Conservation (phyloP, 2,329 filamentous ascomycete genomes). For the Hypoxylon sp. region DNA sequence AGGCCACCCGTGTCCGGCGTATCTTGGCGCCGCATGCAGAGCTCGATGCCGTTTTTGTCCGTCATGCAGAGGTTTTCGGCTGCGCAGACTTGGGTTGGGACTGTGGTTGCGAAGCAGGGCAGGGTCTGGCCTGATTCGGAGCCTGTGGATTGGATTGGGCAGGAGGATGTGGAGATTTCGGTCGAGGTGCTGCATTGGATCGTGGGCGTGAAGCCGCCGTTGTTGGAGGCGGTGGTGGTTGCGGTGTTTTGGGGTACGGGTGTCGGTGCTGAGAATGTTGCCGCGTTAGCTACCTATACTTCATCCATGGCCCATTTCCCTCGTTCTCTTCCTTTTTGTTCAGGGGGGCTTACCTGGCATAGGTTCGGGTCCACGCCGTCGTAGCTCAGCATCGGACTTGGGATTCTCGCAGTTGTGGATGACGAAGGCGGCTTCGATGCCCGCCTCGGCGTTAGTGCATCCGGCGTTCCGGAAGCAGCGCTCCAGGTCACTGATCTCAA, state of each 20-base stretch:
- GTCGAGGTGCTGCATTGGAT: slow-evolving; percentile 29
- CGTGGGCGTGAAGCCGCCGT: background rate
- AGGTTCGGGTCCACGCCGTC: slow-evolving; percentile 45
- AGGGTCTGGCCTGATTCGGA: slow-evolving; percentile 54
- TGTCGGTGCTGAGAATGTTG: slow-evolving; percentile 25
- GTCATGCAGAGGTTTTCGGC: slow-evolving; percentile 63
- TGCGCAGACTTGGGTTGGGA: slow-evolving; percentile 59
- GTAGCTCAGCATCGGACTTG: slow-evolving; percentile 43
- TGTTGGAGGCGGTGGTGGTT: slow-evolving; percentile 25
- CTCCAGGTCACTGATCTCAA: slow-evolving; percentile 57
- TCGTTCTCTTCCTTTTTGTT: background rate
- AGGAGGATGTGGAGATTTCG: slow-evolving; percentile 56
- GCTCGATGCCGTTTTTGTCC: slow-evolving; percentile 57
- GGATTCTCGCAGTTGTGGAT: slow-evolving; percentile 53
- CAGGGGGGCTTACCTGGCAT: slow-evolving; percentile 44
- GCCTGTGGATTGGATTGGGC: slow-evolving; percentile 59
- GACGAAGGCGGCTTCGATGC: slow-evolving; percentile 55
- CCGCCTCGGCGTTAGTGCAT: slow-evolving; percentile 57
- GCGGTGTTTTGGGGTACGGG: slow-evolving; percentile 16
- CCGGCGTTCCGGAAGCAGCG: slow-evolving; percentile 57
- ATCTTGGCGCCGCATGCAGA: slow-evolving; percentile 62
- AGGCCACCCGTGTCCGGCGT: slow-evolving; percentile 62
- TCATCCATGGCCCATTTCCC: background rate
- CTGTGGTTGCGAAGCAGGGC: slow-evolving; percentile 59
- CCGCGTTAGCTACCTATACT: slow-evolving; percentile 4